Evolutionary conservation across 176 grass and related monocot genomes (phyloP).

Genomic region (Rhynchospora tenuis): DNA sequence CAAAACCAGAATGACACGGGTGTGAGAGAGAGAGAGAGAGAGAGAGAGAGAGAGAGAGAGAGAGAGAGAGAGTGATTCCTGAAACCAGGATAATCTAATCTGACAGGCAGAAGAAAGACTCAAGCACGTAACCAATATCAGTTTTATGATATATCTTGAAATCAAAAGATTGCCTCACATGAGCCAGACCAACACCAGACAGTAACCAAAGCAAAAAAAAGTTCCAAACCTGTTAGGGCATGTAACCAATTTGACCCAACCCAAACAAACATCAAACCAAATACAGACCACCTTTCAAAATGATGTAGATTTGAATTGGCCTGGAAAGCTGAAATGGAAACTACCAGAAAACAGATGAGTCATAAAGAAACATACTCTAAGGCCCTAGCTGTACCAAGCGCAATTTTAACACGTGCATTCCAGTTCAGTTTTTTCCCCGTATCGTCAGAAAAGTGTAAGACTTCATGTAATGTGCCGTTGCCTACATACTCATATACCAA

Average conservation of each 20-base stretch:
- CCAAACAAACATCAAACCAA: neutral
- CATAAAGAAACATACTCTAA: slow-evolving; percentile 65
- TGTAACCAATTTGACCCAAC: neutral
- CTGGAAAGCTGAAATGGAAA: neutral
- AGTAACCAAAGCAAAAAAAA: neutral
- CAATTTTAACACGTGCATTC: slow-evolving; percentile 79
- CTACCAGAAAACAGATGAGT: neutral
- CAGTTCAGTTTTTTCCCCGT: slow-evolving; percentile 70
- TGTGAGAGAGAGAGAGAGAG: no score
- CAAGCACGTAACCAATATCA: neutral
- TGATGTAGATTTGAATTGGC: neutral
- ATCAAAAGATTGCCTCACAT: neutral
- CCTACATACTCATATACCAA: slow-evolving; percentile 84
- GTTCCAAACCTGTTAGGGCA: neutral
- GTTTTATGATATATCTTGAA: neutral
- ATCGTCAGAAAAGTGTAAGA: slow-evolving; percentile 79
- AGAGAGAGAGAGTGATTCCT: no score
- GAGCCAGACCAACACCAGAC: neutral
- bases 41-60: no score
- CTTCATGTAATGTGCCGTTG: slow-evolving; percentile 77
- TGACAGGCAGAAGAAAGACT: neutral
- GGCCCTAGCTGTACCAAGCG: slow-evolving; percentile 80
- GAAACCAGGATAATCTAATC: neutral
- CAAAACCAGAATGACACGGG: neutral
- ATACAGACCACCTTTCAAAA: neutral